Evolutionary conservation across 371 early-diverging fungal genomes (phyloP).

Genomic region (Lichtheimia corymbifera): DNA sequence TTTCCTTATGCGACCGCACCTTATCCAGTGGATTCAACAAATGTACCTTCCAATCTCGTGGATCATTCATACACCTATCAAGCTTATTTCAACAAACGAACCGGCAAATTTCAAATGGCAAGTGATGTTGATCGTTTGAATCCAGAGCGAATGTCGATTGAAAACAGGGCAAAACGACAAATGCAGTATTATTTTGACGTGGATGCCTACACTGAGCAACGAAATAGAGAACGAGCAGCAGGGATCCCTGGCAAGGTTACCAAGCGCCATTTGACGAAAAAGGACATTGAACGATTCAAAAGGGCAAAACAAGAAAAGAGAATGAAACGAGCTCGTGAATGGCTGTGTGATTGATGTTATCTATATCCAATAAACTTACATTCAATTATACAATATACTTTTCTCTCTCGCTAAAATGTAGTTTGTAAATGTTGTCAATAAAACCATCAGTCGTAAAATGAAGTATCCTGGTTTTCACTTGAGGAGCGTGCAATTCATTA

Average conservation of each 20-base stretch:
- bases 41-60: not conserved
- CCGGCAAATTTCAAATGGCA: conserved; percentile 51
- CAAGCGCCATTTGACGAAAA: conserved; percentile 36
- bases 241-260: conserved; percentile 5
- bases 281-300: conserved; percentile 45
- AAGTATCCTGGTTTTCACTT: no score
- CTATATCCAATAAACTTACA: not conserved
- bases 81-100: conserved; percentile 55
- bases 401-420: not conserved
- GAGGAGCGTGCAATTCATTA: no score
- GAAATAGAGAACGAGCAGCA: conserved; percentile 21
- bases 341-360: conserved; percentile 34
- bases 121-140: conserved; percentile 36
- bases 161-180: conserved; percentile 44
- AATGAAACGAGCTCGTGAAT: conserved; percentile 39
- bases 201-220: conserved; percentile 41
- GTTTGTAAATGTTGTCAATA: no score
- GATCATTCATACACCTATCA: conserved; percentile 30
- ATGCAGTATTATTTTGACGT: conserved; percentile 55
- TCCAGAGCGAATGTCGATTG: conserved; percentile 40
- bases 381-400: not conserved
- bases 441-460: no score
- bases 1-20: not conserved
- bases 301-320: conserved; percentile 47
- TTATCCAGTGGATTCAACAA: conserved; percentile 5